Conservation (phyloP, 116 monocot species). For the Cymodocea nodosa region DNA sequence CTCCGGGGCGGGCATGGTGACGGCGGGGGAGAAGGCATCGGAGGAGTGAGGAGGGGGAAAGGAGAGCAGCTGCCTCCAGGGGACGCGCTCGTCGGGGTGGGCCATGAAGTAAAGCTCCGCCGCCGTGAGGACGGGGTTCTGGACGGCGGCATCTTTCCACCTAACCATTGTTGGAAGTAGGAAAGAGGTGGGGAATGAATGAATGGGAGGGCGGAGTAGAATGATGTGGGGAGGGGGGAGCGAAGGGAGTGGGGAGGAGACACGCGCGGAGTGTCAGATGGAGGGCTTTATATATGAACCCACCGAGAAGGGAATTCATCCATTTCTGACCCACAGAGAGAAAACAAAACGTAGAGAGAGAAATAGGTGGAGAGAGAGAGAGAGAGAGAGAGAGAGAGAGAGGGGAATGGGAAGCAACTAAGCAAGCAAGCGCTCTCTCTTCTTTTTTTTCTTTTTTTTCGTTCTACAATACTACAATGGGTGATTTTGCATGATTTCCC, state of each 20-base stretch:
- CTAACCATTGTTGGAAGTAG: neutral
- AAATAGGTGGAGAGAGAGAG: too few species aligned
- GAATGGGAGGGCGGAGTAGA: neutral
- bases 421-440: too few species aligned
- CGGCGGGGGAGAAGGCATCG: neutral
- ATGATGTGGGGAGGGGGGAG: neutral
- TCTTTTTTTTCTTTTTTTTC: too few species aligned
- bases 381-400: too few species aligned
- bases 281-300: too few species aligned
- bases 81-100: conserved; percentile 2
- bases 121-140: conserved; percentile 3
- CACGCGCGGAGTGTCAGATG: conserved; percentile 5
- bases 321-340: too few species aligned
- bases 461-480: too few species aligned
- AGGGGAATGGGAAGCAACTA: too few species aligned
- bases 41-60: neutral
- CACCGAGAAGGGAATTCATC: too few species aligned
- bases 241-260: neutral
- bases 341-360: too few species aligned
- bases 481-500: too few species aligned
- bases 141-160: conserved; percentile 4
- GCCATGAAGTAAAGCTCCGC: conserved; percentile 12
- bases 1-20: neutral
- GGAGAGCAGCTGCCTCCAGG: neutral
- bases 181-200: neutral